phyloP scores from a whole-genome alignment of 441 rosid genomes.

The Aquilaria agallochum region DNA sequence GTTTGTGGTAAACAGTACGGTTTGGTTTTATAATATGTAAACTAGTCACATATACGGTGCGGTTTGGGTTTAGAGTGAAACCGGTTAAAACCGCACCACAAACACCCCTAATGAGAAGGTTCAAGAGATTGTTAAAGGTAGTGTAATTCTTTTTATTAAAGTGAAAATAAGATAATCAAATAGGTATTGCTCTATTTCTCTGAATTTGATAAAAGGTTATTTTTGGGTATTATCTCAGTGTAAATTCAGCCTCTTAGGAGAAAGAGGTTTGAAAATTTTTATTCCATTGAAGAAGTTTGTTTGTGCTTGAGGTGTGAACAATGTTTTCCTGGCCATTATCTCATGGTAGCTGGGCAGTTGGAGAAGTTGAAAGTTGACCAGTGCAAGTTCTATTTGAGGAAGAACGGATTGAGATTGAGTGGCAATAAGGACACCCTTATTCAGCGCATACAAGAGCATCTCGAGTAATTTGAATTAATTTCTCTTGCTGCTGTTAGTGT shows the following conservation, averaged over 20 bases:
- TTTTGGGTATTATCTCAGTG: no score
- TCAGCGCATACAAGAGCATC: constrained; percentile 67
- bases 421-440: constrained; percentile 58
- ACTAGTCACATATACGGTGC: no score
- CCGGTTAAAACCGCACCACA: no score
- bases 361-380: constrained; percentile 64
- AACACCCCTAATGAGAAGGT: constrained; percentile 10
- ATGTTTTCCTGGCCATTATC: constrained; percentile 10
- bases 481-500: constrained; percentile 1
- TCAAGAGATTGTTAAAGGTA: constrained; percentile 40
- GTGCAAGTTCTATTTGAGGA: constrained; percentile 77
- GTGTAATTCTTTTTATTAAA: not conserved
- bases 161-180: no score
- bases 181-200: no score
- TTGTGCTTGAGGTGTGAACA: constrained; percentile 9
- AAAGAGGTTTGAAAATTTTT: not conserved
- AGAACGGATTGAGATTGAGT: constrained; percentile 61
- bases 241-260: no score
- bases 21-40: no score
- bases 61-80: no score
- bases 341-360: constrained; percentile 48
- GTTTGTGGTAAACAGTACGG: no score
- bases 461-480: constrained; percentile 40
- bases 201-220: no score
- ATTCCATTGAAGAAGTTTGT: constrained; percentile 3